phyloP scores from a whole-genome alignment of 2,329 filamentous ascomycete genomes.

The Pseudogymnoascus sp. region DNA sequence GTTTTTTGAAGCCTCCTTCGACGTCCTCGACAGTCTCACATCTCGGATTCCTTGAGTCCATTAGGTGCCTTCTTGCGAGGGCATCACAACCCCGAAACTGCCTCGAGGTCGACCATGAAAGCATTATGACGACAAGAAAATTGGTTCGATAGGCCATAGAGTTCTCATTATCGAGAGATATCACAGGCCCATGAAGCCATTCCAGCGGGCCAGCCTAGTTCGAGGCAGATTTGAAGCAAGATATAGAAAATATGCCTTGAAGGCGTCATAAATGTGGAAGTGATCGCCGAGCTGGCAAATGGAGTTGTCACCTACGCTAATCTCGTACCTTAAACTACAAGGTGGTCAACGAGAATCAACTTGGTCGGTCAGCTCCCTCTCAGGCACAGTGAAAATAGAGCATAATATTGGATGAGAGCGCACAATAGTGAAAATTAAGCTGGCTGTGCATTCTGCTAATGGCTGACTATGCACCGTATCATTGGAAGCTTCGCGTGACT shows the following conservation, averaged over 20 bases:
- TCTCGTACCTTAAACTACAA: neutral
- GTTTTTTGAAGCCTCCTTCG: neutral
- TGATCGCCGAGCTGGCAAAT: conserved; percentile 1
- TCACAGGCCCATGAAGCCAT: neutral
- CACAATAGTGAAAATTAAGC: neutral
- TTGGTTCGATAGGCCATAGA: neutral
- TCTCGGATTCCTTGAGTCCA: neutral
- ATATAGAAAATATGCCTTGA: neutral
- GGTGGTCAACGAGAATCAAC: neutral
- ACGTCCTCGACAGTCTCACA: neutral
- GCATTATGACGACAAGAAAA: neutral
- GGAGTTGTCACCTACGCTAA: neutral
- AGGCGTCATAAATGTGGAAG: neutral
- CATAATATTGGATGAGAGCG: neutral
- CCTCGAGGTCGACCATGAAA: neutral
- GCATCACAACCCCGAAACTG: neutral
- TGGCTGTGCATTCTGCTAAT: neutral
- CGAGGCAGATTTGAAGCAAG: neutral
- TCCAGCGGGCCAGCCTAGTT: neutral
- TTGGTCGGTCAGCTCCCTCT: neutral
- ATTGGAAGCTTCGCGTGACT: neutral
- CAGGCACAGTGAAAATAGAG: neutral
- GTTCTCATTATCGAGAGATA: neutral
- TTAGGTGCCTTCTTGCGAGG: neutral
- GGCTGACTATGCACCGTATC: neutral